Evolutionary conservation across 768 basidiomycete genomes (phyloP).

Genomic region (Bullera alba): DNA sequence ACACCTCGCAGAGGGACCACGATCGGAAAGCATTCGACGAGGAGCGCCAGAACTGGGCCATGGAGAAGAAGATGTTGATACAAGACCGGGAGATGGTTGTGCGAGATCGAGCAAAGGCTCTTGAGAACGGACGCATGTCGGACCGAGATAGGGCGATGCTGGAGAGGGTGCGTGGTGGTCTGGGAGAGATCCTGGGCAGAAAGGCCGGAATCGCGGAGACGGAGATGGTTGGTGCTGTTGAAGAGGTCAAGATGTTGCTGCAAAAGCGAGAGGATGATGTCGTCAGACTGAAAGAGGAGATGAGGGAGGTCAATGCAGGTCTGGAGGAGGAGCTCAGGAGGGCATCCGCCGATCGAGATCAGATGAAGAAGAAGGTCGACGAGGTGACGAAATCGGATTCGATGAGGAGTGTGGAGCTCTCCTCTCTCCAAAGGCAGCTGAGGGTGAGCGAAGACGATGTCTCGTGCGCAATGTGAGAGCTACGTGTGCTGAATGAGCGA

Average conservation of each 20-base stretch:
- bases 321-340: conserved; percentile 41
- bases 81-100: conserved; percentile 15
- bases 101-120: conserved; percentile 11
- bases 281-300: conserved; percentile 33
- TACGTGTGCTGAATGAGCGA: not conserved
- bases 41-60: conserved; percentile 16
- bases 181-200: conserved; percentile 22
- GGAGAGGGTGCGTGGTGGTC: conserved; percentile 18
- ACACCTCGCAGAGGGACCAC: conserved; percentile 9
- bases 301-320: conserved; percentile 43
- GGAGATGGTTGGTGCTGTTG: conserved; percentile 27
- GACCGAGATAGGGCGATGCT: conserved; percentile 21
- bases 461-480: not conserved
- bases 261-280: conserved; percentile 36
- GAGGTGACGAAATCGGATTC: not conserved
- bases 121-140: conserved; percentile 14
- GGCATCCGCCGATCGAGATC: conserved; percentile 36
- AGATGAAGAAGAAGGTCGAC: conserved; percentile 26
- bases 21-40: conserved; percentile 16
- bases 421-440: conserved; percentile 12
- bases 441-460: conserved; percentile 22
- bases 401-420: conserved; percentile 8
- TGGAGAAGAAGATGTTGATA: conserved; percentile 12
- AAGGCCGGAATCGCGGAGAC: conserved; percentile 12
- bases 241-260: conserved; percentile 26